Percentiles rank a stretch among this genome's conserved stretches.
These are phyloP conservation scores for Carex scoparia DNA, from an alignment of 176 grass and related monocot species.

Conservation along the genomic window DNA sequence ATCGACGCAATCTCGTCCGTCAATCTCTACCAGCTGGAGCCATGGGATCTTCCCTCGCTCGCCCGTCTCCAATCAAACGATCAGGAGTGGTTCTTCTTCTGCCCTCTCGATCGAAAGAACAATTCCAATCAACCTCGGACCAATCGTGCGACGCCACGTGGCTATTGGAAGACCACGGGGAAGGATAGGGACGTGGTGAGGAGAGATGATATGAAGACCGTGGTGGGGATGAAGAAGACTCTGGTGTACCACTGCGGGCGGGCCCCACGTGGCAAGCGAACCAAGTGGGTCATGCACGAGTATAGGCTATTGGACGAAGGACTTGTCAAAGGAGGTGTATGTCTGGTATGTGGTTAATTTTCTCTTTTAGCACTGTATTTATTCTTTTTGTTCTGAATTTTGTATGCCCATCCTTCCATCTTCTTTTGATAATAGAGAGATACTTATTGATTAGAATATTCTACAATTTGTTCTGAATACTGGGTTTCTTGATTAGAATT, in stretches of 20 bases:
- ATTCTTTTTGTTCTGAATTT: background rate
- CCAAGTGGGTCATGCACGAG: conserved; percentile 98
- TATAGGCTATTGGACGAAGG: conserved; percentile 37
- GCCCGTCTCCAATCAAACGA: conserved; percentile 75
- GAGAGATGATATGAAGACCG: conserved; percentile 26
- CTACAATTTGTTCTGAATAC: background rate
- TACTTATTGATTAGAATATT: background rate
- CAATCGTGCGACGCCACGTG: conserved; percentile 74
- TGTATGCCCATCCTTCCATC: background rate
- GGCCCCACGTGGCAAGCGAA: conserved; percentile 68
- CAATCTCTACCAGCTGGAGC: conserved; percentile 80
- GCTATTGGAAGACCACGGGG: conserved; percentile 93
- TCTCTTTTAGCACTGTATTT: background rate
- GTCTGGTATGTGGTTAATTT: background rate
- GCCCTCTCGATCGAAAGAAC: conserved; percentile 65
- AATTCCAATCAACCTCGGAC: conserved; percentile 39
- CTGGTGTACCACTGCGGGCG: conserved; percentile 76
- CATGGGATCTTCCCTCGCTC: conserved; percentile 68
- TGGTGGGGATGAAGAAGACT: conserved; percentile 92
- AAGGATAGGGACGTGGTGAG: conserved; percentile 75
- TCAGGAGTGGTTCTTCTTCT: conserved; percentile 94
- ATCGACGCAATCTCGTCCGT: conserved; percentile 83
- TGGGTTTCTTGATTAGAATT: background rate
- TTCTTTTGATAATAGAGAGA: background rate
- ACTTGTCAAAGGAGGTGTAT: background rate